These are phyloP conservation scores for Hanseniaspora meyeri DNA, from an alignment of 805 yeast genomes.

Conservation along the genomic window DNA sequence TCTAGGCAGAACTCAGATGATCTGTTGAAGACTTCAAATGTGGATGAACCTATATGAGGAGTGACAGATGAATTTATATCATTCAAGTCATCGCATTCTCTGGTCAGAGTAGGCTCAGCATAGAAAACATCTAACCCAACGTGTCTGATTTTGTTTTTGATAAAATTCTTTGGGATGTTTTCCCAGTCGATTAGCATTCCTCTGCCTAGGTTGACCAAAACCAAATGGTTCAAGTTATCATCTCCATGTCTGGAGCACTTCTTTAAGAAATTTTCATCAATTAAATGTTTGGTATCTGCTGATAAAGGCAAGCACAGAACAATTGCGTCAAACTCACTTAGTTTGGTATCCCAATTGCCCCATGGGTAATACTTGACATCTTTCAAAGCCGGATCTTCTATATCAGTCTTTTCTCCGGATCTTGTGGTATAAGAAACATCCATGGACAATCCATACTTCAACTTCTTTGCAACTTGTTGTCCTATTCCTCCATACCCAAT, in stretches of 20 bases:
- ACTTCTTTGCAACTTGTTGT: slow-evolving; percentile 38
- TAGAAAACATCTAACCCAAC: slow-evolving; percentile 53
- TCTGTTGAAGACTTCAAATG: slow-evolving; percentile 34
- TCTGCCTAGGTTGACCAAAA: slow-evolving; percentile 49
- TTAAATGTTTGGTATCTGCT: slow-evolving; percentile 37
- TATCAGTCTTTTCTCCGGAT: slow-evolving; percentile 24
- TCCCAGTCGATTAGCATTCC: slow-evolving; percentile 44
- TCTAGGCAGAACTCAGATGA: slow-evolving; percentile 35
- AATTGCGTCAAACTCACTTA: slow-evolving; percentile 37
- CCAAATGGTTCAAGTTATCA: slow-evolving; percentile 28
- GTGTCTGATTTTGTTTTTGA: slow-evolving; percentile 33
- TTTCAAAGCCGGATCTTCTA: slow-evolving; percentile 23
- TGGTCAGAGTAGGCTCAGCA: slow-evolving; percentile 34
- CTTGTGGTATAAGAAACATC: slow-evolving; percentile 45
- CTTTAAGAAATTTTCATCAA: slow-evolving; percentile 33
- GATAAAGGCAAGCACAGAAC: slow-evolving; percentile 49
- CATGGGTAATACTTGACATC: slow-evolving; percentile 29
- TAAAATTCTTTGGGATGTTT: slow-evolving; percentile 34
- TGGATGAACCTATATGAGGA: slow-evolving; percentile 55
- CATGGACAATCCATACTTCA: slow-evolving; percentile 43
- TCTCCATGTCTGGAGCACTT: slow-evolving; percentile 22
- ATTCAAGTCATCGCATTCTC: slow-evolving; percentile 2
- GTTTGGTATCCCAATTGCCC: slow-evolving; percentile 20
- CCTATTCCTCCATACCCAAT: slow-evolving; percentile 57
- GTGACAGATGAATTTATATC: slow-evolving; percentile 32